These are phyloP conservation scores for Cadophora gregata DNA, from an alignment of 2,329 filamentous ascomycete species.

Conservation along the genomic window DNA sequence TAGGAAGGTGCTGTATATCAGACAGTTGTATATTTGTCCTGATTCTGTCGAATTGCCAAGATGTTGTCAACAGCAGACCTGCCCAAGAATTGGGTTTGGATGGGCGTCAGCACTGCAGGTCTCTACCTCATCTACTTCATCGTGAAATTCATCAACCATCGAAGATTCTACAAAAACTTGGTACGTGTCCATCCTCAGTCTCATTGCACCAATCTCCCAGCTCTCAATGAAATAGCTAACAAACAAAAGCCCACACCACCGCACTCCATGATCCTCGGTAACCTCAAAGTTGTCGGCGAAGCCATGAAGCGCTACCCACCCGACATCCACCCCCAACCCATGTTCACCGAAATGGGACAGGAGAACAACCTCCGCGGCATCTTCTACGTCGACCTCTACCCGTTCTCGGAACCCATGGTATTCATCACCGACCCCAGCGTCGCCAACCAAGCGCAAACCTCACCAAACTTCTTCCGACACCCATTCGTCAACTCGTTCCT, in stretches of 20 bases:
- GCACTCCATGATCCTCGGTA: constrained; percentile 28
- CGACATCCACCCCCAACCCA: constrained; percentile 27
- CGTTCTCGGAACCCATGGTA: constrained; percentile 25
- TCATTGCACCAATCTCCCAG: background rate
- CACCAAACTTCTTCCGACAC: constrained; percentile 25
- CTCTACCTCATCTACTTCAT: constrained; percentile 12
- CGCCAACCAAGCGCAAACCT: constrained; percentile 22
- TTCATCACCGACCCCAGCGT: constrained; percentile 31
- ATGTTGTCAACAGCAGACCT: constrained; percentile 2
- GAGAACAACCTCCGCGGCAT: constrained; percentile 30
- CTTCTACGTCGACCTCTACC: constrained; percentile 37
- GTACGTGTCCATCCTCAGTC: constrained; percentile 3
- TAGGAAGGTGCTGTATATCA: no score
- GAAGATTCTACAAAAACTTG: constrained; percentile 19
- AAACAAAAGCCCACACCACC: constrained; percentile 28
- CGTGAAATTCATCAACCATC: constrained; percentile 21
- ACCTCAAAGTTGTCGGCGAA: constrained; percentile 32
- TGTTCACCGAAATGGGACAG: constrained; percentile 26
- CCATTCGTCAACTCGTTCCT: constrained; percentile 22
- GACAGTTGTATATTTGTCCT: background rate
- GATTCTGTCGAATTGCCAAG: background rate
- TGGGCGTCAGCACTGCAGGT: background rate
- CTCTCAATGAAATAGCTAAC: background rate
- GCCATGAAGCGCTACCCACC: constrained; percentile 24
- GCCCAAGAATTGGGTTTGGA: constrained; percentile 16